phyloP scores from a whole-genome alignment of 1,284 basidiomycete species.

The Rhodotorula sp. region DNA sequence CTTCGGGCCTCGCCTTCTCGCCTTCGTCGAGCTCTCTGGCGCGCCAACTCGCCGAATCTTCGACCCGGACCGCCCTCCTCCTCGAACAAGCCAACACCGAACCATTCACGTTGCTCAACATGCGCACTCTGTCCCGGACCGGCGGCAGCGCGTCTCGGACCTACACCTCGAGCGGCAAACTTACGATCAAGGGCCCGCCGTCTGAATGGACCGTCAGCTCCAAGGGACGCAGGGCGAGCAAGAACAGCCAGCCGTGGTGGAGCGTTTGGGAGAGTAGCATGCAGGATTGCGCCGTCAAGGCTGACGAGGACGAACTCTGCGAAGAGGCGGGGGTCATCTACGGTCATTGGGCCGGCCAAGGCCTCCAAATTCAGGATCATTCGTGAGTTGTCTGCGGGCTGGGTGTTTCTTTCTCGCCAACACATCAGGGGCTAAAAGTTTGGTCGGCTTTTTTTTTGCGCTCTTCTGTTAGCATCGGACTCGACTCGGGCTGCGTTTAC shows the following conservation, averaged over 20 bases:
- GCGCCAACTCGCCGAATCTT: conserved; percentile 4
- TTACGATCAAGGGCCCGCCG: conserved; percentile 37
- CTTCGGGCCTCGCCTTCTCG: conserved; percentile 12
- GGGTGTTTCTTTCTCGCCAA: not conserved
- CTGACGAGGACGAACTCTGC: conserved; percentile 23
- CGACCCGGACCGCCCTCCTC: conserved; percentile 23
- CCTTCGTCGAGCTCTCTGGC: conserved; percentile 9
- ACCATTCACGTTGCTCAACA: conserved; percentile 45
- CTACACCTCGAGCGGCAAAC: not conserved
- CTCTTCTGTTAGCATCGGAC: conserved; percentile 28
- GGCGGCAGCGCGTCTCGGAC: not conserved
- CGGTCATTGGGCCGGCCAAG: conserved; percentile 42
- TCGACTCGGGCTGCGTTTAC: conserved; percentile 43
- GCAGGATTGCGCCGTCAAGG: conserved; percentile 24
- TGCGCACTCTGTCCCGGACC: conserved; percentile 41
- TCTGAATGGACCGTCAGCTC: conserved; percentile 20
- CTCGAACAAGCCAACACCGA: conserved; percentile 31
- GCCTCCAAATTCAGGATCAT: conserved; percentile 36
- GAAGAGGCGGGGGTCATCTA: conserved; percentile 40
- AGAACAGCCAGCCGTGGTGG: conserved; percentile 37
- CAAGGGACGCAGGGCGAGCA: conserved; percentile 16
- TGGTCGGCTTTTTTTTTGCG: not conserved
- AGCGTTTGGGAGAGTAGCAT: conserved; percentile 41
- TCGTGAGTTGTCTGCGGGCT: conserved; percentile 15
- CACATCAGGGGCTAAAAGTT: no score